Evolutionary conservation across 768 basidiomycete genomes (phyloP), one percentile per base, ranked within the genome.

Genomic region (Hericium alpestre): DNA sequence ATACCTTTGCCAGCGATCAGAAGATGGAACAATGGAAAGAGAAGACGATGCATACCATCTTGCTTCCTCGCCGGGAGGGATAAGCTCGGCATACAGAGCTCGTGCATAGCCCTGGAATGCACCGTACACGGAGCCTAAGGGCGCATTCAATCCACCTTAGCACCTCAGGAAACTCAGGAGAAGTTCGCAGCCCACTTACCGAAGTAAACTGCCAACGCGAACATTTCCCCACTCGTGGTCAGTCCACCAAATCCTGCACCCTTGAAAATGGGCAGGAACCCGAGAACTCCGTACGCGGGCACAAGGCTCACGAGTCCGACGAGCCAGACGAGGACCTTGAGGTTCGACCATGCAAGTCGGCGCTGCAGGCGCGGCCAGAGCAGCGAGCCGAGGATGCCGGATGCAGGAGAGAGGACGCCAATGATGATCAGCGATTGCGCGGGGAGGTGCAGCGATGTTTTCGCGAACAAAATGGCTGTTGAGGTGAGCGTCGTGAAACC

Each of bases 401-500:
- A 74, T 5, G 75, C 66, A 4, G 93, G 90, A 0, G 86, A 81
- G n/a, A 93, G 74, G 10, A 87, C 78, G 7, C 90, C 90, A 41
- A 95, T 78, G 60, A 93, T 72, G 55, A 93, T 82, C 51, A 95
- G 81, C 1, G 86, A 78, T 0, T 86, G 83, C 0, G 93, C 67
- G 0, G 79, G 72, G 87, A 99, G 91, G 64, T 84, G 76, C 16
- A 97, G 78, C 0, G 85, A 76, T 1, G 93, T 95, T 67, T 95
- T 96, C 0, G 83, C 93, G 65, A 95, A 97, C 0, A 99, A 79
- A 55, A 97, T 80, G 0, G 95, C 90, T 0, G 91, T 92, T 0
- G 90, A 90, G 0, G 92, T 93, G 49, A 96, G 87, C 0, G 94
- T 96, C 2, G 93, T 90, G 70, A 94, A 93, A 1, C 86, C 90